Percentiles rank a stretch among this genome's conserved stretches.
These are phyloP conservation scores for Parasitella parasitica DNA, from an alignment of 371 early-diverging fungal species.

Conservation along the genomic window DNA sequence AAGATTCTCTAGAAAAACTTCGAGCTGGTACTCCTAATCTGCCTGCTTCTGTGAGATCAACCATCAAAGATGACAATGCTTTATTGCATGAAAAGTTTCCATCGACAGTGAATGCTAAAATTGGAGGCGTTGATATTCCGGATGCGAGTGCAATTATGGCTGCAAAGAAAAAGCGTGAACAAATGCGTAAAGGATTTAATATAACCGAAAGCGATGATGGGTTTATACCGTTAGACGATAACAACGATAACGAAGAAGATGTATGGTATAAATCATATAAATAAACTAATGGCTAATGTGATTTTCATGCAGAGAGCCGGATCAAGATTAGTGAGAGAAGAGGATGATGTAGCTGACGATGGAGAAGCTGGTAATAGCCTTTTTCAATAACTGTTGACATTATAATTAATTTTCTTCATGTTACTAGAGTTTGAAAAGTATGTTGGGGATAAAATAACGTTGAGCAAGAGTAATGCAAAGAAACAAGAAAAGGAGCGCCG, in stretches of 20 bases:
- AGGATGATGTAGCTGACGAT: slow-evolving; percentile 55
- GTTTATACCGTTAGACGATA: slow-evolving; percentile 36
- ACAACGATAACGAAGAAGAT: slow-evolving; percentile 9
- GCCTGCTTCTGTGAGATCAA: slow-evolving; percentile 22
- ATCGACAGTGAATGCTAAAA: slow-evolving; percentile 22
- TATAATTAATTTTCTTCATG: neutral
- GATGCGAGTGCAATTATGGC: slow-evolving; percentile 50
- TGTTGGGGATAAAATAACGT: slow-evolving; percentile 41
- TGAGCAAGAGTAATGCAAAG: slow-evolving; percentile 41
- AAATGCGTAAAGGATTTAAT: slow-evolving; percentile 36
- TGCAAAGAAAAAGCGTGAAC: slow-evolving; percentile 56
- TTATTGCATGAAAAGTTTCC: slow-evolving; percentile 49
- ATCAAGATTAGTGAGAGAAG: slow-evolving; percentile 52
- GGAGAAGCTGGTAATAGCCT: slow-evolving; percentile 51
- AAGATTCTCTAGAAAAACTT: slow-evolving; percentile 30
- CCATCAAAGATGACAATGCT: slow-evolving; percentile 22
- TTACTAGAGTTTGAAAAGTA: slow-evolving; percentile 47
- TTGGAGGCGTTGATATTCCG: slow-evolving; percentile 34
- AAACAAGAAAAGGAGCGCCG: slow-evolving; percentile 42
- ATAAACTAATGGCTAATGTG: too few relatives aligned
- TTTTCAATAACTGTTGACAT: too few relatives aligned
- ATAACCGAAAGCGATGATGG: slow-evolving; percentile 38
- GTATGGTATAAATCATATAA: neutral
- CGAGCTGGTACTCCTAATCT: slow-evolving; percentile 40
- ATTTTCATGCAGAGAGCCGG: slow-evolving; percentile 1